Evolutionary conservation across 129 eudicot species (phyloP), one percentile per base, ranked within the genome.

Genomic region (Helianthus tuberosus): DNA sequence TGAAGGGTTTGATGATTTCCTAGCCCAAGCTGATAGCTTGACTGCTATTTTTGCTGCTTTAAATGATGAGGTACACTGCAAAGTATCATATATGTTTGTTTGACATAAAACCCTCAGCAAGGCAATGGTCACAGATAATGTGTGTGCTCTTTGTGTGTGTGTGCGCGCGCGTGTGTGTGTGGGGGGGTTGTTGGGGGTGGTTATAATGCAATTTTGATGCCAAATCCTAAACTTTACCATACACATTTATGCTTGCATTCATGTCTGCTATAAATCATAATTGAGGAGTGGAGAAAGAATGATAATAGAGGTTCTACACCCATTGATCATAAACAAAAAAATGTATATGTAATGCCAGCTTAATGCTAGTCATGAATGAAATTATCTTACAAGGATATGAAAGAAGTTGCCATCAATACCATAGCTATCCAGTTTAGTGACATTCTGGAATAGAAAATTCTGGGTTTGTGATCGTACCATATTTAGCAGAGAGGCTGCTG

Each of bases 1-100:
- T 83, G 87, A 87, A 67, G 96, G 96, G 50, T 87, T 94, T 64
- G 96, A 94, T 82, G 91, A 87, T 57, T 94, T 86, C 79, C 80
- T 94, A 75, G 97, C 99, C 7, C 97, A 90, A 74, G 99, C 97
- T 57, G 96, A 94, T 83, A 86, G 97, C 83, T 85, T 94, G 84
- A 88, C 91, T 52, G 99, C 99, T 38, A 84, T 94, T 60, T 94
- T 94, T 85, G 93, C 97, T 71, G 96, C 99, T 73, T 66, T 94
- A 32, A 94, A 94, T 77, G 99, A 94, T 41, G 99, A 90, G 96
- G 99, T 94, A 91, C 55, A 16, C n/a, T 43, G 44, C 64, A 68
- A 58, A 5, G 35, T 49, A 61, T 36, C 16, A 39, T 35, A 46
- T 62, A 15, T 61, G 47, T 61, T 58, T 62, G 11, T 61, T 73